A percentile compares a stretch with the other conserved stretches of the same genome.
phyloP scores from a whole-genome alignment of 768 basidiomycete genomes.

The Kwoniella pini region DNA sequence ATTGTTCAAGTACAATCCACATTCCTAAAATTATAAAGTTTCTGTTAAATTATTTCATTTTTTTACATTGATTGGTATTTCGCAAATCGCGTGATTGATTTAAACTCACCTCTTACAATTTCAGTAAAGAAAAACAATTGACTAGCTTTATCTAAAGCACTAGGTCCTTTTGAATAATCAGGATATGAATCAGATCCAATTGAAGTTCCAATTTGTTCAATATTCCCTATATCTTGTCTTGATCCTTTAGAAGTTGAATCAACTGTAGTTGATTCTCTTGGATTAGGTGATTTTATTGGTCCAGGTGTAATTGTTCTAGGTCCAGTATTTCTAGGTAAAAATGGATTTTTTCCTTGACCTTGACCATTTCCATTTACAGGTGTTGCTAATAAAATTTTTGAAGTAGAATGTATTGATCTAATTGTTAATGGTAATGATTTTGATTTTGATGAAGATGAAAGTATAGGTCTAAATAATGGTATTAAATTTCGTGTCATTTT shows the following conservation, averaged over 20 bases:
- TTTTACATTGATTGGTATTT: not conserved
- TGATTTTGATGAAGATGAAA: not conserved
- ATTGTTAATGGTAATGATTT: not conserved
- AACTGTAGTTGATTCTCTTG: slow-evolving; percentile 21
- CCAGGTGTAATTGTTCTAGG: slow-evolving; percentile 36
- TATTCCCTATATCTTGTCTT: slow-evolving; percentile 22
- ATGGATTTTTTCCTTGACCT: slow-evolving; percentile 2
- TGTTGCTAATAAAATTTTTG: slow-evolving; percentile 35
- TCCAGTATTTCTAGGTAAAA: slow-evolving; percentile 23
- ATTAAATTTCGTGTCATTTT: slow-evolving; percentile 16
- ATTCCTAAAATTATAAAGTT: slow-evolving; percentile 66
- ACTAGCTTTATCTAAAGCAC: slow-evolving; percentile 92
- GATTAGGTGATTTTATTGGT: slow-evolving; percentile 43
- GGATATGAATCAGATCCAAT: slow-evolving; percentile 31
- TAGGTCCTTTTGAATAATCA: slow-evolving; percentile 64
- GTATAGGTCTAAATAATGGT: slow-evolving; percentile 10
- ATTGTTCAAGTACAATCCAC: slow-evolving; percentile 79
- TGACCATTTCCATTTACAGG: slow-evolving; percentile 11
- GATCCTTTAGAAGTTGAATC: slow-evolving; percentile 28
- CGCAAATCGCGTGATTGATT: not conserved
- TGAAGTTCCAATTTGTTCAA: no score
- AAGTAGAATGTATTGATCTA: slow-evolving; percentile 30
- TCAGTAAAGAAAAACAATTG: slow-evolving; percentile 99
- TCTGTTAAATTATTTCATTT: not conserved
- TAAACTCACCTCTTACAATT: slow-evolving; percentile 78